Percentiles rank a stretch among this genome's conserved stretches.
Conservation (phyloP, 192 early-diverging fungal species). For the Gigaspora rosea region DNA sequence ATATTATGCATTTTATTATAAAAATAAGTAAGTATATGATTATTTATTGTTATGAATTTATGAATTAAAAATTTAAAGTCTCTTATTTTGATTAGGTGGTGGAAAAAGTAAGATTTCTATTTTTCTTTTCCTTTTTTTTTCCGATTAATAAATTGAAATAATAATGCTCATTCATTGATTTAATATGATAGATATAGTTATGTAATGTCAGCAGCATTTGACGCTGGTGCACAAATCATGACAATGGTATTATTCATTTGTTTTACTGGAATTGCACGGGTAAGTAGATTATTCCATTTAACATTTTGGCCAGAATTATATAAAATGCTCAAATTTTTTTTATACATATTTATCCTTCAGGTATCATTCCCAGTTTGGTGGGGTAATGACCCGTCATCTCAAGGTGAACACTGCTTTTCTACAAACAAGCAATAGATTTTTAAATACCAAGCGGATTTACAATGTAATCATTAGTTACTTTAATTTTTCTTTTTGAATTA, state of each 20-base stretch:
- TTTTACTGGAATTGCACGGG: conserved; percentile 49
- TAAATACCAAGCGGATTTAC: too few species aligned
- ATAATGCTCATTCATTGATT: background rate
- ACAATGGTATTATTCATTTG: conserved; percentile 48
- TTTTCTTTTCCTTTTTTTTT: too few species aligned
- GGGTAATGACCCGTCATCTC: background rate
- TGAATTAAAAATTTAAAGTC: too few species aligned
- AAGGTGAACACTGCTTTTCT: conserved; percentile 16
- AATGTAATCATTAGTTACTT: too few species aligned
- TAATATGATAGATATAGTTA: conserved; percentile 57
- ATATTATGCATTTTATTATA: conserved; percentile 9
- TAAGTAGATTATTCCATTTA: background rate
- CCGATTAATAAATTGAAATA: background rate
- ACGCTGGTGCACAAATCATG: conserved; percentile 53
- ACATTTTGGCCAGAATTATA: background rate
- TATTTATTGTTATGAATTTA: too few species aligned
- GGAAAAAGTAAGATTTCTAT: background rate
- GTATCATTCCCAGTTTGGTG: conserved; percentile 4
- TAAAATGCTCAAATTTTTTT: background rate
- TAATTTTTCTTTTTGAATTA: too few species aligned
- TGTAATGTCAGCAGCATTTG: conserved; percentile 64
- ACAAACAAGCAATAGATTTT: too few species aligned
- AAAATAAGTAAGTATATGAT: background rate
- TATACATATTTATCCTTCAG: background rate
- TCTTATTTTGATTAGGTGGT: background rate